Base-by-base conservation (phyloP, 2,329 filamentous ascomycete genomes). In the Ophiocordyceps robertsii region DNA sequence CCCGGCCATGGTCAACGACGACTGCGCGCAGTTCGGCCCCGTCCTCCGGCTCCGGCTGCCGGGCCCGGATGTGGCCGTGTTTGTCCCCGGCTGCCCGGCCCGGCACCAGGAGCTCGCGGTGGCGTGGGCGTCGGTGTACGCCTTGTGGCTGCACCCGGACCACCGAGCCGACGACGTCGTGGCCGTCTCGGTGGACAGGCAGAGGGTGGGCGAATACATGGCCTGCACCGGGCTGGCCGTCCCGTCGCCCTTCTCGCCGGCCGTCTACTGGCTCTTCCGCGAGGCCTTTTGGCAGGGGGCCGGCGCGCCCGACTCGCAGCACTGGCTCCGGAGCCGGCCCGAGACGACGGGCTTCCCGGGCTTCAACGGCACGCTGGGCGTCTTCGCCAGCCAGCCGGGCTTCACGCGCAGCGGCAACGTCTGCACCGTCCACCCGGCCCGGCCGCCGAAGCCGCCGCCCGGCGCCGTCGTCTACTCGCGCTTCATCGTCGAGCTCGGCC, bases 401-500 rank as follows among this genome's bases (percentile, higher is more conserved):
- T 55, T 55, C 46, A 55, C 53, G 2, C 49, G 43, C 3, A 47
- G 53, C 29, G 53, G 53, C n/a, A 55, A 55, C 9, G 53, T 55
- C 38, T 55, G 51, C 41, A 55, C 53, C 3, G 53, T 55, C 4
- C 53, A 55, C 16, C 53, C 53, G 9, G 51, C 54, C 19, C 50
- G 53, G 8, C 53, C 53, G 5, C 44, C 53, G 1, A 55, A 55
- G 46, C 51, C 53, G 6, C 42, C 39, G 36, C 53, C 53, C 1
- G 53, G 53, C 24, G 44, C 50, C 0, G 29, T 54, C 14, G 42
- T 55, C n/a, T 55, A 55, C 43, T 55, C 53, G 13, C 49, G 53
- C 3, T 54, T 40, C 47, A 51, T 55, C 36, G 41, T 53, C n/a
- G 53, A 55, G n/a, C 32, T 55, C 6, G 53, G 53, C 1, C 49